These are phyloP conservation scores for Brassica balearica DNA, from an alignment of 441 rosid genomes.

Conservation along the genomic window DNA sequence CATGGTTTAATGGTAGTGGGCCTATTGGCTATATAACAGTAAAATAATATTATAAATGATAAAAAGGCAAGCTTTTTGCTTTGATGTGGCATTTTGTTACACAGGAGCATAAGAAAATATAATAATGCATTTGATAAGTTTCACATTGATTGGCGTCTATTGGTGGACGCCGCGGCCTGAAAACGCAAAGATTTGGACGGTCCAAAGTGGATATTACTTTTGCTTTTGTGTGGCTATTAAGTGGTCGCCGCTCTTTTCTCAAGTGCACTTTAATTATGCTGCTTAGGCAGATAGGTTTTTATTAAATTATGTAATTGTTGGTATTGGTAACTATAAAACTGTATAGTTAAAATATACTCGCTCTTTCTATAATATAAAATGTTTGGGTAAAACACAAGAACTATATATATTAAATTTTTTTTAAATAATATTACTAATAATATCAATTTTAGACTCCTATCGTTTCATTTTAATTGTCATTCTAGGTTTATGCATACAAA, in stretches of 20 bases:
- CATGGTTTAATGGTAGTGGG: background rate
- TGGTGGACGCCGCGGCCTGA: slow-evolving; percentile 56
- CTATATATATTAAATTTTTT: no score
- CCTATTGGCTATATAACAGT: background rate
- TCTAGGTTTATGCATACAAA: no score
- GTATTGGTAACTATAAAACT: background rate
- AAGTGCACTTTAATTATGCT: slow-evolving; percentile 27
- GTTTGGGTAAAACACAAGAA: no score
- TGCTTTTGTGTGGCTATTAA: slow-evolving; percentile 3
- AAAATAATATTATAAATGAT: background rate
- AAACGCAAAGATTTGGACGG: slow-evolving; percentile 42
- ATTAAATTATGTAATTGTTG: slow-evolving; percentile 9
- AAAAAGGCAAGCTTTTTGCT: background rate
- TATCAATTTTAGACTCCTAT: no score
- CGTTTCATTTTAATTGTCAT: no score
- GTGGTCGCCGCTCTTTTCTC: slow-evolving; percentile 22
- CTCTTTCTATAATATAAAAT: no score
- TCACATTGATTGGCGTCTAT: slow-evolving; percentile 29
- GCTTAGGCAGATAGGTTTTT: background rate
- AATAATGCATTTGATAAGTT: slow-evolving; percentile 15
- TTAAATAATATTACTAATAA: no score
- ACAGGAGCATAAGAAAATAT: background rate
- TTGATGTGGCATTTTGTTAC: background rate
- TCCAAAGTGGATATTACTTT: slow-evolving; percentile 31
- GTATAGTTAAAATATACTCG: background rate